A percentile compares a stretch with the other conserved stretches of the same genome.
Evolutionary conservation across 2,329 filamentous ascomycete species (phyloP).

Genomic region (Diaporthe sp.): DNA sequence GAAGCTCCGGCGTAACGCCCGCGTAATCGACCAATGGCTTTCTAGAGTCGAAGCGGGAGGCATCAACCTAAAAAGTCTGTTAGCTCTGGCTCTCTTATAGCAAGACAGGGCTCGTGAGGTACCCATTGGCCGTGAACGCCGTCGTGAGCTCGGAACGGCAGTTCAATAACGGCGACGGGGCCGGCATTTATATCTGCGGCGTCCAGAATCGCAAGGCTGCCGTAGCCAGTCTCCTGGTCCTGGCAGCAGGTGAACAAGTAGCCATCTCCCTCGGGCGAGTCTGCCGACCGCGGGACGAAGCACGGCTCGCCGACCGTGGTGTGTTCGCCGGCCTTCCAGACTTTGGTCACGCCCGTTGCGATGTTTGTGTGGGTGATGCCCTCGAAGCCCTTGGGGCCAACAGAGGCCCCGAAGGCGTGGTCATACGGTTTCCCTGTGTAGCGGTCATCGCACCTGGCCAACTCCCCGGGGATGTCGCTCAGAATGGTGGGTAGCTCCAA

Average conservation of each 20-base stretch:
- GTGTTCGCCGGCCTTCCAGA: constrained; percentile 1
- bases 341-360: background rate
- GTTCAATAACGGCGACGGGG: background rate
- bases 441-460: background rate
- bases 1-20: background rate
- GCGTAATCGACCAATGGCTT: constrained; percentile 14
- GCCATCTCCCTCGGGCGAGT: constrained; percentile 2
- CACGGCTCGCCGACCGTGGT: background rate
- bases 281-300: background rate
- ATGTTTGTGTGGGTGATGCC: constrained; percentile 4
- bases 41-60: background rate
- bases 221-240: background rate
- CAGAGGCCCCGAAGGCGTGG: background rate
- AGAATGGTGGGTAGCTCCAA: background rate
- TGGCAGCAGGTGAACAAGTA: background rate
- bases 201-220: background rate
- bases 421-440: background rate
- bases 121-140: constrained; percentile 4
- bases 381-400: constrained; percentile 1
- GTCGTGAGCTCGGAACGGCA: constrained; percentile 2
- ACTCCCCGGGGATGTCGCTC: background rate
- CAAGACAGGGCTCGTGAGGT: no score
- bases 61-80: background rate
- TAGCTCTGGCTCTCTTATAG: background rate
- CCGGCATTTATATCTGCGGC: background rate